phyloP scores from a whole-genome alignment of 192 early-diverging fungal species.

The Coemansia sp. region DNA sequence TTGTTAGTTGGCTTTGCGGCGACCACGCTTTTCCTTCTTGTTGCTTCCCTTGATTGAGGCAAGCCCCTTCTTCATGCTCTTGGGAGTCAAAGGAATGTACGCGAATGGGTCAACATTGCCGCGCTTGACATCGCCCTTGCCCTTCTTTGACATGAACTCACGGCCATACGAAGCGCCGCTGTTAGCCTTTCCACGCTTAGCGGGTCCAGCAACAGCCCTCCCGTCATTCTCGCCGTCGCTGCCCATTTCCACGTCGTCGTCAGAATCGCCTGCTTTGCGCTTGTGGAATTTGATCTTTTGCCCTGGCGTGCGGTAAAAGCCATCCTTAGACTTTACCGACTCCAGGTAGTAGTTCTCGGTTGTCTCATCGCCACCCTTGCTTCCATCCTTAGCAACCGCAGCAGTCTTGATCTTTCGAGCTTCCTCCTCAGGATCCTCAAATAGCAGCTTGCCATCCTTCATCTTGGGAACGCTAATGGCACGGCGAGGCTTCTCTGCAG shows the following conservation, averaged over 20 bases:
- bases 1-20: conserved; percentile 3
- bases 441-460: conserved; percentile 79
- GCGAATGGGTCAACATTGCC: conserved; percentile 90
- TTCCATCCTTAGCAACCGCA: conserved; percentile 21
- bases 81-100: conserved; percentile 83
- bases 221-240: conserved; percentile 61
- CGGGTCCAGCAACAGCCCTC: not conserved
- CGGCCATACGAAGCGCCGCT: conserved; percentile 31
- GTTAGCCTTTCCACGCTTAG: conserved; percentile 45
- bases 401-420: conserved; percentile 39
- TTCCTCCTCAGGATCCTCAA: conserved; percentile 68
- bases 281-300: conserved; percentile 92
- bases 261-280: conserved; percentile 60
- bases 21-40: conserved; percentile 50
- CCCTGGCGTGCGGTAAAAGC: conserved; percentile 78
- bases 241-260: conserved; percentile 65
- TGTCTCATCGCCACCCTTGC: conserved; percentile 41
- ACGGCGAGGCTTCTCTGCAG: conserved; percentile 45
- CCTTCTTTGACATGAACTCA: conserved; percentile 85
- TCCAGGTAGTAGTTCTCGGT: conserved; percentile 87
- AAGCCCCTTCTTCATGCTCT: conserved; percentile 53
- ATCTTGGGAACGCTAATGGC: conserved; percentile 58
- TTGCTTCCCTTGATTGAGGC: conserved; percentile 43
- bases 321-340: conserved; percentile 74
- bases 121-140: conserved; percentile 87